Evolutionary conservation across 176 grass and related monocot species (phyloP).

Genomic region (Tillandsia leiboldiana): DNA sequence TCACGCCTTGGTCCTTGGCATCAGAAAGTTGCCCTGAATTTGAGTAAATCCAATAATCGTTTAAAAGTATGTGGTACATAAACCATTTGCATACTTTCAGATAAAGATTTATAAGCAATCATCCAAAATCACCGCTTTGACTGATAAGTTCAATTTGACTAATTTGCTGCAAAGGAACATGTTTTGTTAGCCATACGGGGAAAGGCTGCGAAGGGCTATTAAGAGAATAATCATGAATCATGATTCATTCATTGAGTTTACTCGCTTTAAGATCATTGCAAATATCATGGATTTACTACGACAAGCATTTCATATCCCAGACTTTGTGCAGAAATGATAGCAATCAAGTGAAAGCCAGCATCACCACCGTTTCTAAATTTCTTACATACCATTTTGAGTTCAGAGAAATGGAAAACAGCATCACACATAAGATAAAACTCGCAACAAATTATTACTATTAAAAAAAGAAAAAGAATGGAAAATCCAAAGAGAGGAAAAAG

Average conservation of each 20-base stretch:
- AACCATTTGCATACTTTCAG: background rate
- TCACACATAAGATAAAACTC: background rate
- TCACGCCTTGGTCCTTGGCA: background rate
- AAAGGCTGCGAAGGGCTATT: no score
- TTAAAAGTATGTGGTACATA: background rate
- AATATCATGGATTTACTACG: background rate
- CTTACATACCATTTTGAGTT: background rate
- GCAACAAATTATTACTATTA: background rate
- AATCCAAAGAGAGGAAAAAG: background rate
- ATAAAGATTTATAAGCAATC: no score
- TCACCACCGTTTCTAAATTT: background rate
- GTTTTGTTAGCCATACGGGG: no score
- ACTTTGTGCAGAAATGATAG: background rate
- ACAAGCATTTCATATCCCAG: background rate
- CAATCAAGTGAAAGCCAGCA: background rate
- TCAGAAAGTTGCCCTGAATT: background rate
- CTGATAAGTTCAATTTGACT: background rate
- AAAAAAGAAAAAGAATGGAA: background rate
- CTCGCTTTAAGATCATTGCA: background rate
- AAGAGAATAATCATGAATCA: no score
- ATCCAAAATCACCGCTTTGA: background rate
- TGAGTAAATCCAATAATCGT: background rate
- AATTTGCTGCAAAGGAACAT: no score
- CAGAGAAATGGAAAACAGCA: background rate
- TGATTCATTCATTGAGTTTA: no score